Evolutionary conservation across 2,329 filamentous ascomycete species (phyloP).

Genomic region (Cryphonectria radicalis): DNA sequence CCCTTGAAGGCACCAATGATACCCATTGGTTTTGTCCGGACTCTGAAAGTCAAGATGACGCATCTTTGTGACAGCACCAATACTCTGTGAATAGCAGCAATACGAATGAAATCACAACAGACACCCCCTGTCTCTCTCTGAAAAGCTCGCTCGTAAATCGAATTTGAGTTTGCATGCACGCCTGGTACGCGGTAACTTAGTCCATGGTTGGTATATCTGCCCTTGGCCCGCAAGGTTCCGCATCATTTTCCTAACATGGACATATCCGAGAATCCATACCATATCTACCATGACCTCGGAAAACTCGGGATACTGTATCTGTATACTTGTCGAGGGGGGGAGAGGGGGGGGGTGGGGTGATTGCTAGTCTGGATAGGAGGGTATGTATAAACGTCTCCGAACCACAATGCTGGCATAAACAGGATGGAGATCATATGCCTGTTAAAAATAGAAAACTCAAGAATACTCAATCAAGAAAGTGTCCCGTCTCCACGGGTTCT

Average conservation of each 20-base stretch:
- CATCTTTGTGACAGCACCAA: neutral
- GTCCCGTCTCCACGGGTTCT: neutral
- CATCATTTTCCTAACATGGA: slow-evolving; percentile 6
- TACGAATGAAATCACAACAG: neutral
- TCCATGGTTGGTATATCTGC: neutral
- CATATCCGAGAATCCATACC: neutral
- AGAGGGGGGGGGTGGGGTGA: no score
- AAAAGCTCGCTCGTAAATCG: neutral
- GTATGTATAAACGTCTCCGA: neutral
- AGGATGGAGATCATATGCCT: neutral
- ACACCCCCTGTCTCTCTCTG: no score
- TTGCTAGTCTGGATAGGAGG: neutral
- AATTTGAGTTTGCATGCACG: neutral
- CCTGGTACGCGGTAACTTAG: neutral
- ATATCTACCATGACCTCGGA: neutral
- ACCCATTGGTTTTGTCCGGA: neutral
- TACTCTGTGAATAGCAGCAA: neutral
- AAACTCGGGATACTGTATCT: neutral
- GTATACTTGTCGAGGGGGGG: neutral
- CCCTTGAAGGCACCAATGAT: neutral
- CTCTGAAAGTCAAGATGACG: neutral
- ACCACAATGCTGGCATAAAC: neutral
- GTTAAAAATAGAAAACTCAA: neutral
- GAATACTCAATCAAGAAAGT: neutral
- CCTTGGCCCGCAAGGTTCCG: neutral